These are phyloP conservation scores for Tagetes patula DNA, from an alignment of 129 eudicot species.

Conservation along the genomic window DNA sequence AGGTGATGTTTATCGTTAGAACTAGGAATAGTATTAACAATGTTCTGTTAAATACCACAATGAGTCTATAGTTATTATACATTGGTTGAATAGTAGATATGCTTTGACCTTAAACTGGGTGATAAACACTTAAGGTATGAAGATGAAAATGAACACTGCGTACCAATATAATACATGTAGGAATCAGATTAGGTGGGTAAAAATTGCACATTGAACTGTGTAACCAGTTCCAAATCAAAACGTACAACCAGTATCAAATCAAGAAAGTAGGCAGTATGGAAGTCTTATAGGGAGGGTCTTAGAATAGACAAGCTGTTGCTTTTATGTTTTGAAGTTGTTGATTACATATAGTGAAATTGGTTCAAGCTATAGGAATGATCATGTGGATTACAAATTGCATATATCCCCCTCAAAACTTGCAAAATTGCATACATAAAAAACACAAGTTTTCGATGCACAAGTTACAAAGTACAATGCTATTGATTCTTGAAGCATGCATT, in stretches of 20 bases:
- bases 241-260: not conserved
- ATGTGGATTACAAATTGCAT: too few species aligned
- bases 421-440: not conserved
- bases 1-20: not conserved
- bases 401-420: too few species aligned
- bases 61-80: not conserved
- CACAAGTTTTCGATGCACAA: not conserved
- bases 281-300: not conserved
- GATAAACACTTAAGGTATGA: not conserved
- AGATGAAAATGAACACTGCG: not conserved
- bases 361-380: not conserved
- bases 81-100: not conserved
- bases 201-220: not conserved
- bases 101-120: not conserved
- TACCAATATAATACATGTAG: not conserved
- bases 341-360: not conserved
- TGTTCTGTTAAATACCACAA: not conserved
- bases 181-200: not conserved
- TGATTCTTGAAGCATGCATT: conserved; percentile 1
- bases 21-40: not conserved
- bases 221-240: not conserved
- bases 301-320: not conserved
- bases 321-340: too few species aligned
- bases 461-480: not conserved
- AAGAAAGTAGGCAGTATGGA: not conserved